Conservation (phyloP, 2,329 filamentous ascomycete species). For the Ophiocordyceps camponoti-rufipedis region DNA sequence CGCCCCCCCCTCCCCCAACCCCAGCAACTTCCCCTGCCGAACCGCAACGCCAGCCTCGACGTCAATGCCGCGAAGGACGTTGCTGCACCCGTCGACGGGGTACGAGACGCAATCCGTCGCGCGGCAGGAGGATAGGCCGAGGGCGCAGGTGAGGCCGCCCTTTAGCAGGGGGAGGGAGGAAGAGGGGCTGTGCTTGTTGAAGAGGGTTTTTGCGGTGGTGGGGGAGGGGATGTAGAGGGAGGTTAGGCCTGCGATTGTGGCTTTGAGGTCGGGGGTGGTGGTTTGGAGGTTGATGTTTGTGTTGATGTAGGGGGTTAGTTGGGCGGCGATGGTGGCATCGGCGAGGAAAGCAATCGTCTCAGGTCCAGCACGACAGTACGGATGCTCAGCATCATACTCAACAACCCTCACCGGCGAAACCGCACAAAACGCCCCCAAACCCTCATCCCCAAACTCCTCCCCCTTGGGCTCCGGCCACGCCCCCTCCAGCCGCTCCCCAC, state of each 20-base stretch:
- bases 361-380: constrained; percentile 17
- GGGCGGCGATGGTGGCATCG: constrained; percentile 10
- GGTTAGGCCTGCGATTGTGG: constrained; percentile 12
- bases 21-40: too few relatives aligned
- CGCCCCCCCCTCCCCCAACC: too few relatives aligned
- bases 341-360: constrained; percentile 16
- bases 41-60: constrained; percentile 5
- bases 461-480: constrained; percentile 13
- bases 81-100: constrained; percentile 18
- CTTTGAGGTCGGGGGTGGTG: constrained; percentile 14
- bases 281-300: constrained; percentile 6
- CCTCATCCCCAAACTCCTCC: too few relatives aligned
- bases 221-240: constrained; percentile 14
- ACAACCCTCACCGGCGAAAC: constrained; percentile 16
- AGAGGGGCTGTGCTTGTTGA: constrained; percentile 14
- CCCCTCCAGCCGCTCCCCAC: constrained; percentile 9
- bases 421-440: constrained; percentile 16
- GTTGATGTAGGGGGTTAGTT: constrained; percentile 7
- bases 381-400: constrained; percentile 14
- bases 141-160: constrained; percentile 9
- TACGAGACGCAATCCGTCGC: constrained; percentile 20
- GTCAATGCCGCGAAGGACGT: constrained; percentile 13
- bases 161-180: constrained; percentile 8
- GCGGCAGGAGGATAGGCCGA: constrained; percentile 14
- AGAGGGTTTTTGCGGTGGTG: constrained; percentile 15